A percentile compares a stretch with the other conserved stretches of the same genome.
Evolutionary conservation across 2,329 filamentous ascomycete genomes (phyloP).

Genomic region (Paecilomyces sp.): DNA sequence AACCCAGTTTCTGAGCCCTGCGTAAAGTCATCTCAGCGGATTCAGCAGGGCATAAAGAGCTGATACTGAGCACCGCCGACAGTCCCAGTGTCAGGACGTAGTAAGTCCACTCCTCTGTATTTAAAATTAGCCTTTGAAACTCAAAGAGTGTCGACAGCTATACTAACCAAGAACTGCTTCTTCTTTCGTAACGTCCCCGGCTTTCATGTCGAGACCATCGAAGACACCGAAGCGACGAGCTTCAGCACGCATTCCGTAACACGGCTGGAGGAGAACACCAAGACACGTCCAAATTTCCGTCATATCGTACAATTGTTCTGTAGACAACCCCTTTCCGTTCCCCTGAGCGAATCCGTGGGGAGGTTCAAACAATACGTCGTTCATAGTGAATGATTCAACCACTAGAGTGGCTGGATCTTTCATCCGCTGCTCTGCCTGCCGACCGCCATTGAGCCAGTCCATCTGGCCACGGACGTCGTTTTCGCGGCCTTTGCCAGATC

Average conservation of each 20-base stretch:
- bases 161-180: constrained; percentile 45
- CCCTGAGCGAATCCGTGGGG: constrained; percentile 53
- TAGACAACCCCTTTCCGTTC: constrained; percentile 48
- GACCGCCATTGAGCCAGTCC: constrained; percentile 56
- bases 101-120: constrained; percentile 53
- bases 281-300: constrained; percentile 59
- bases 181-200: constrained; percentile 34
- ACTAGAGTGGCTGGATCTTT: constrained; percentile 41
- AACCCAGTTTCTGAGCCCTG: constrained; percentile 47
- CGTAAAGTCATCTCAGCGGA: constrained; percentile 41
- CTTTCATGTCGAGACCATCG: constrained; percentile 45
- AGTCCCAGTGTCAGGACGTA: constrained; percentile 55
- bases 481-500: constrained; percentile 50
- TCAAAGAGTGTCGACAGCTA: neutral
- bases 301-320: constrained; percentile 56
- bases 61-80: constrained; percentile 47
- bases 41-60: constrained; percentile 31
- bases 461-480: constrained; percentile 54
- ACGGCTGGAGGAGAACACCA: constrained; percentile 47
- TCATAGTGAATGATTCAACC: constrained; percentile 44
- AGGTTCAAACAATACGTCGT: constrained; percentile 48
- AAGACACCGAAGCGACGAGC: constrained; percentile 52
- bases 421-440: constrained; percentile 41
- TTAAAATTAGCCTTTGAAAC: constrained; percentile 10
- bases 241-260: constrained; percentile 48